phyloP scores from a whole-genome alignment of 176 grass and related monocot genomes.

The Tillandsia leiboldiana region DNA sequence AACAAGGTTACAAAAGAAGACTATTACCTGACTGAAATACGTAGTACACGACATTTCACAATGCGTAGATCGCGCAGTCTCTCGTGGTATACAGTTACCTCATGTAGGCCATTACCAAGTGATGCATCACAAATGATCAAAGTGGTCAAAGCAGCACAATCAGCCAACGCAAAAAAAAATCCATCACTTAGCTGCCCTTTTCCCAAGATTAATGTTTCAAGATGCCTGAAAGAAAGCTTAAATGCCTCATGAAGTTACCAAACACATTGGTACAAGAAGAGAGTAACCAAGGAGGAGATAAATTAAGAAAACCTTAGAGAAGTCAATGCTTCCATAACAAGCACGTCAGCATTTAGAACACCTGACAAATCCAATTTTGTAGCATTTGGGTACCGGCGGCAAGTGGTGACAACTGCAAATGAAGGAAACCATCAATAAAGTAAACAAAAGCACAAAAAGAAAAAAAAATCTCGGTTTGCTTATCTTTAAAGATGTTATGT shows the following conservation, averaged over 20 bases:
- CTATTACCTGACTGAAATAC: constrained; percentile 81
- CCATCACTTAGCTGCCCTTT: constrained; percentile 67
- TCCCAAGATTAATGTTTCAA: constrained; percentile 58
- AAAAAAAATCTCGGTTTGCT: background rate
- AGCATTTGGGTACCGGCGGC: constrained; percentile 60
- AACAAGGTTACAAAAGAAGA: constrained; percentile 12
- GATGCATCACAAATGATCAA: constrained; percentile 69
- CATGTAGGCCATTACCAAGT: constrained; percentile 68
- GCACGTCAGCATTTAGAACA: constrained; percentile 53
- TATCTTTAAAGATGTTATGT: background rate
- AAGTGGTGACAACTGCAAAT: constrained; percentile 70
- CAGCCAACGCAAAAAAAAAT: constrained; percentile 59
- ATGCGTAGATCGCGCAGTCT: constrained; percentile 60
- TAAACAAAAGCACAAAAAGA: background rate
- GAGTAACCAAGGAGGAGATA: background rate
- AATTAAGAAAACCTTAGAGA: constrained; percentile 49
- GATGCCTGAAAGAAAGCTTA: constrained; percentile 35
- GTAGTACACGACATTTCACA: constrained; percentile 60
- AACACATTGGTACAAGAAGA: constrained; percentile 6
- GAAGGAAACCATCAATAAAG: background rate
- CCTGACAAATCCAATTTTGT: constrained; percentile 61
- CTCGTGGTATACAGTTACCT: constrained; percentile 81
- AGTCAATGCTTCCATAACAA: constrained; percentile 56
- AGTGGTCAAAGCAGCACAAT: constrained; percentile 49
- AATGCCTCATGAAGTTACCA: constrained; percentile 6